Percentiles rank a stretch among this genome's conserved stretches.
Evolutionary conservation across 169 alveolate species (phyloP).

Genomic region (Babesia divergens): DNA sequence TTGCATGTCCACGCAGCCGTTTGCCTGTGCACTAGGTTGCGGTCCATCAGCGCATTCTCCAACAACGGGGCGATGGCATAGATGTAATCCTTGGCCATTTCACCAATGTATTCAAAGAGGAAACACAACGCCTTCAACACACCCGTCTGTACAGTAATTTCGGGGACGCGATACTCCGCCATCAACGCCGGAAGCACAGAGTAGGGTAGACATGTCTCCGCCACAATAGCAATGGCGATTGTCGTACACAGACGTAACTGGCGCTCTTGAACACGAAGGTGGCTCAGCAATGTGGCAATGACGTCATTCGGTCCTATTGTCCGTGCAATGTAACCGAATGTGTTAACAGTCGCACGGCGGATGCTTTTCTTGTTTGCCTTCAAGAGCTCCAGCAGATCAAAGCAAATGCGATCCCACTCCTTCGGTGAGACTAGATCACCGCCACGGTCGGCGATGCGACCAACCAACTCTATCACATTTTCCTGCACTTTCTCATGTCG

Average conservation of each 20-base stretch:
- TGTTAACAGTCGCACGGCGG: slow-evolving; percentile 97
- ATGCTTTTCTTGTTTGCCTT: slow-evolving; percentile 94
- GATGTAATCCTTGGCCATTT: slow-evolving; percentile 93
- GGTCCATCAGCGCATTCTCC: slow-evolving; percentile 98
- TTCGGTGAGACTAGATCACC: slow-evolving; percentile 98
- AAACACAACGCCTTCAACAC: slow-evolving; percentile 97
- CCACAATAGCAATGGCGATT: slow-evolving; percentile 98
- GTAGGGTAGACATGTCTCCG: slow-evolving; percentile 99
- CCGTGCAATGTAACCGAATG: slow-evolving; percentile 99
- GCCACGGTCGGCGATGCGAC: slow-evolving; percentile 99
- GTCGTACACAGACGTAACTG: slow-evolving; percentile 97
- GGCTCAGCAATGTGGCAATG: slow-evolving; percentile 89
- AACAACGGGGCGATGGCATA: slow-evolving; percentile 95
- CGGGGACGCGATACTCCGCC: slow-evolving; percentile 99
- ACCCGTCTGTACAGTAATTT: slow-evolving; percentile 98
- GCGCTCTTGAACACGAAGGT: slow-evolving; percentile 97
- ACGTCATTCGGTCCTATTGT: slow-evolving; percentile 99
- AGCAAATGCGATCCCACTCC: slow-evolving; percentile 99
- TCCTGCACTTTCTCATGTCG: slow-evolving; percentile 99
- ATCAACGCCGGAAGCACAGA: slow-evolving; percentile 98
- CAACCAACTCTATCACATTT: slow-evolving; percentile 94
- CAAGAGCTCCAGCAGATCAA: slow-evolving; percentile 95
- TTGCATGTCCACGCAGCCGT: slow-evolving; percentile 98
- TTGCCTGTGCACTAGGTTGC: slow-evolving; percentile 98
- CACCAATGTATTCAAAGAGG: slow-evolving; percentile 98